Conservation (phyloP, 2,329 filamentous ascomycete species). For the Venturia nashicola region DNA sequence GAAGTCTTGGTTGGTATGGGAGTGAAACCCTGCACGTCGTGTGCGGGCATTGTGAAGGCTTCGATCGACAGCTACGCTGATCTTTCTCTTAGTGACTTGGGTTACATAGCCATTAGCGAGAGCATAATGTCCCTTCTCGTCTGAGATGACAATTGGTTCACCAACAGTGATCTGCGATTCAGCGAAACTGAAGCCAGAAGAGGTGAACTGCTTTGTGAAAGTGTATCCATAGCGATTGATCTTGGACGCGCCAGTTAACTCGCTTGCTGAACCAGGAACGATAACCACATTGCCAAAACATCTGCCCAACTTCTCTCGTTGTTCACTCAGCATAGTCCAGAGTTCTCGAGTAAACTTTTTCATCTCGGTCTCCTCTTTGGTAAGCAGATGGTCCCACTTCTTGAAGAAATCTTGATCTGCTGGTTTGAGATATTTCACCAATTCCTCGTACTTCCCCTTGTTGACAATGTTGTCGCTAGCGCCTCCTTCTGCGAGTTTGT, state of each 20-base stretch:
- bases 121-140: conserved; percentile 89
- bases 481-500: conserved; percentile 78
- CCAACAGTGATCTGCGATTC: conserved; percentile 81
- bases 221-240: conserved; percentile 88
- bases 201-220: conserved; percentile 57
- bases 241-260: conserved; percentile 59
- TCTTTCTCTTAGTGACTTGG: conserved; percentile 58
- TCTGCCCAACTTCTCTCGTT: conserved; percentile 76
- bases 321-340: conserved; percentile 87
- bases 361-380: conserved; percentile 85
- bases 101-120: conserved; percentile 86
- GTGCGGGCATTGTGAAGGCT: conserved; percentile 77
- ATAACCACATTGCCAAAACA: conserved; percentile 86
- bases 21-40: conserved; percentile 63
- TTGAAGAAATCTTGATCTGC: conserved; percentile 73
- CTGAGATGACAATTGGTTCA: conserved; percentile 92
- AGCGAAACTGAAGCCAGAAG: conserved; percentile 63
- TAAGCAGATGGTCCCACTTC: conserved; percentile 88
- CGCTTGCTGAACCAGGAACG: conserved; percentile 59
- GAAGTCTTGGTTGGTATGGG: conserved; percentile 70
- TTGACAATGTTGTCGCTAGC: conserved; percentile 70
- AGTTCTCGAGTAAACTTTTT: conserved; percentile 79
- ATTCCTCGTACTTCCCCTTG: conserved; percentile 68
- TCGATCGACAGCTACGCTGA: conserved; percentile 83
- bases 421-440: conserved; percentile 64